Percentiles rank a stretch among this genome's conserved stretches.
These are phyloP conservation scores for Pilobolus umbonatus DNA, from an alignment of 192 early-diverging fungal species.

Conservation along the genomic window DNA sequence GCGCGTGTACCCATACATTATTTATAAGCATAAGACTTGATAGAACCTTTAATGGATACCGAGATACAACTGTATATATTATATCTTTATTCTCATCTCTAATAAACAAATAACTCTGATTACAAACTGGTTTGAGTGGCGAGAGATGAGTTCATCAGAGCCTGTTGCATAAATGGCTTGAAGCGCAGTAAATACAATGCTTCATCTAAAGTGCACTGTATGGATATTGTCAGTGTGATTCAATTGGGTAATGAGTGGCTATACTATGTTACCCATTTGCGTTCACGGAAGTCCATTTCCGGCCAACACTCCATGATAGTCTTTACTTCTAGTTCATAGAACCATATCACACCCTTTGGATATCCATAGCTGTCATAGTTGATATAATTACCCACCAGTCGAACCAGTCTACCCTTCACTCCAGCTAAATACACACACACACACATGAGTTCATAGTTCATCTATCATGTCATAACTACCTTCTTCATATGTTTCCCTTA, in stretches of 20 bases:
- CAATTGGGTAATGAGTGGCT: not conserved
- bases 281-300: slow-evolving; percentile 34
- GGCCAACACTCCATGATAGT: slow-evolving; percentile 48
- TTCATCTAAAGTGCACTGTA: slow-evolving; percentile 22
- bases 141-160: slow-evolving; percentile 35
- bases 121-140: slow-evolving; percentile 92
- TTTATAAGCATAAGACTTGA: no score
- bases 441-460: not conserved
- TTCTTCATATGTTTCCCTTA: slow-evolving; percentile 59
- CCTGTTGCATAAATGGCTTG: slow-evolving; percentile 22
- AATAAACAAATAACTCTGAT: slow-evolving; percentile 92
- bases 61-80: no score
- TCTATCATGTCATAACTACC: slow-evolving; percentile 2
- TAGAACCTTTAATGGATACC: no score
- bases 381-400: slow-evolving; percentile 41
- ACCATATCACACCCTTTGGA: slow-evolving; percentile 35
- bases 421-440: slow-evolving; percentile 31
- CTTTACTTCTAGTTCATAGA: slow-evolving; percentile 54
- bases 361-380: slow-evolving; percentile 30
- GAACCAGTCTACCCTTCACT: slow-evolving; percentile 40
- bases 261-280: slow-evolving; percentile 20
- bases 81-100: no score
- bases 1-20: no score
- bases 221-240: not conserved
- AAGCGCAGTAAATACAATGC: slow-evolving; percentile 4